Evolutionary conservation across 2,329 filamentous ascomycete genomes (phyloP), one percentile per base, ranked within the genome.

Genomic region (Cercospora nicotianae): DNA sequence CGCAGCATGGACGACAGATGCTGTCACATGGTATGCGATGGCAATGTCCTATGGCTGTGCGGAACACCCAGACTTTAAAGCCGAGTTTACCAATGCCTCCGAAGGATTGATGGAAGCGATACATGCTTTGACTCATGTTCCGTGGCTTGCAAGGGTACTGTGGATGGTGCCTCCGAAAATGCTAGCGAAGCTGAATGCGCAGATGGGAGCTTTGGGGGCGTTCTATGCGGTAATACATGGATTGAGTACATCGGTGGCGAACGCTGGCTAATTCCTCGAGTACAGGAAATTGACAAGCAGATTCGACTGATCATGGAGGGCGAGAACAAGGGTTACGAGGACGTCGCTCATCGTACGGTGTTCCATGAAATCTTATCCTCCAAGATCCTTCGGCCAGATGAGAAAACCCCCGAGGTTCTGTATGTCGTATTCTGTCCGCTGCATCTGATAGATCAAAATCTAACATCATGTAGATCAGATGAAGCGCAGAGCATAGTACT

Each of bases 1-100:
- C n/a, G 31, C 39, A 23, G 55, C 55, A 31, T 59, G 55, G 55
- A 59, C 55, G 3, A 42, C 58, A 28, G 62, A 67, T 26, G 51
- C 62, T 33, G 65, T 60, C 51, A 63, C 42, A 39, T 67, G 60
- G 26, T 63, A 58, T 26, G 60, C 57, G 7, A 48, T 67, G 42
- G 58, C 62, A 12, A 45, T 57, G 51, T 51, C 61, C n/a, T 67
- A 63, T 36, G 59, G 51, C 42, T 67, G 61, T 36, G 65, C 31
- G 10, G 23, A 45, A 4, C 42, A 67, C 16, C 28, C 48, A 9
- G 26, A 63, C 36, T 31, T 58, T n/a, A 36, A 63, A 30, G 26
- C 48, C 6, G 59, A 57, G 7, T 53, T 65, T 16, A 26, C 28
- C 20, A 33, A 63, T 5, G 60, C 60, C 20, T 20, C 26, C 8